A percentile compares a stretch with the other conserved stretches of the same genome.
Evolutionary conservation across 768 basidiomycete genomes (phyloP).

Genomic region (Paxillus involutus): DNA sequence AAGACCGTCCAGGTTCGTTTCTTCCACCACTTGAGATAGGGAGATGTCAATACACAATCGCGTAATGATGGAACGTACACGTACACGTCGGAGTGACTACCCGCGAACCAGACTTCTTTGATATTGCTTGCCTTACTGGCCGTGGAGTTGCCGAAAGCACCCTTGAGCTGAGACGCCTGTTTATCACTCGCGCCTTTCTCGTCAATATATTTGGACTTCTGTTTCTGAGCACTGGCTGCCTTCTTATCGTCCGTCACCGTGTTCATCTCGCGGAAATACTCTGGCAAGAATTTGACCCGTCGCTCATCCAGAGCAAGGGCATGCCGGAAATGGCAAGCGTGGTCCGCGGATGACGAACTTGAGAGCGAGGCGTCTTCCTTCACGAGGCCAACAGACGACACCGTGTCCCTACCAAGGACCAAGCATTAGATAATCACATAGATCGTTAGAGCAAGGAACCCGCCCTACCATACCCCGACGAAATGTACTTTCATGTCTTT

Average conservation of each 20-base stretch:
- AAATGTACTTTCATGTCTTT: conserved; percentile 47
- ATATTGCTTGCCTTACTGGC: conserved; percentile 21
- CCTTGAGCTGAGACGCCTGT: background rate
- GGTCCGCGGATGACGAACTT: conserved; percentile 53
- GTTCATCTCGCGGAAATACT: conserved; percentile 31
- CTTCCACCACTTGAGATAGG: conserved; percentile 12
- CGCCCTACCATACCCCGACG: conserved; percentile 48
- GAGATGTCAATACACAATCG: background rate
- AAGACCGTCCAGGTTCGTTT: conserved; percentile 10
- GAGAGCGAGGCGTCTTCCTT: conserved; percentile 45
- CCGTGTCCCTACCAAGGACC: conserved; percentile 52
- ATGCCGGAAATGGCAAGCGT: conserved; percentile 58
- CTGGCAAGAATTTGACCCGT: conserved; percentile 53
- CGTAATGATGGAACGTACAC: background rate
- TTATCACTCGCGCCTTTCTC: background rate
- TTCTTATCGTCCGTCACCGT: conserved; percentile 29
- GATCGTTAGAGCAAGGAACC: background rate
- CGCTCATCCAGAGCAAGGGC: conserved; percentile 63
- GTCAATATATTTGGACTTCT: background rate
- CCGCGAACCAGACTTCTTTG: conserved; percentile 66
- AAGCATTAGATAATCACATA: background rate
- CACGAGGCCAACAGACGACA: conserved; percentile 58
- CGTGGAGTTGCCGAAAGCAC: background rate
- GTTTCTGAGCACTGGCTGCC: background rate
- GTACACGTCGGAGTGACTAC: conserved; percentile 35